Evolutionary conservation across 2,329 filamentous ascomycete genomes (phyloP), one percentile per base, ranked within the genome.

Genomic region (Colletotrichum shisoi): DNA sequence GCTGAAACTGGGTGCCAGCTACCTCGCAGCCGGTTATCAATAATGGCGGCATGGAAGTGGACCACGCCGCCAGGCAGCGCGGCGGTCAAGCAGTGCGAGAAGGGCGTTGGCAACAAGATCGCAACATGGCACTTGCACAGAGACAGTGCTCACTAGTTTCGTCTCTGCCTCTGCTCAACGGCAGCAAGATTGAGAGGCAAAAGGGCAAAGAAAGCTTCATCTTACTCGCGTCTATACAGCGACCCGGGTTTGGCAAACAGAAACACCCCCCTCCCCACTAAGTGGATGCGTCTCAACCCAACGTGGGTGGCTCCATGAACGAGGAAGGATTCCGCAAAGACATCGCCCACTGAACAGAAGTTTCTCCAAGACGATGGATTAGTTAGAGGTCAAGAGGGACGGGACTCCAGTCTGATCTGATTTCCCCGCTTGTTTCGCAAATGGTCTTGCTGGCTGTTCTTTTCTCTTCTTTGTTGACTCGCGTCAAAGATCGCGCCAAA

Each of bases 1-100:
- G 77, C 76, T 79, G 76, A 78, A 75, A 71, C 70, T 65, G 57
- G 69, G 59, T 71, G 67, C 42, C 44, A 66, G 63, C 48, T 54
- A 31, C n/a, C 31, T 34, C 31, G 31, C 17, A 57, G 34, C 31
- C 60, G 60, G 53, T 58, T 24, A 57, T 53, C 44, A 42, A 65
- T 45, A 53, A 67, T 37, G 54, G 48, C 62, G 48, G 62, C 42
- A 56, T 45, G 37, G 42, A 65, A 48, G 53, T 53, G 24, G 40
- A 57, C 48, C 40, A 53, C 53, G 27, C 19, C 59, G 34, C 27
- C 40, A 40, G 40, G 37, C 37, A 24, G 34, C 31, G 31, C 58
- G 40, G 21, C 52, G n/a, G 42, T 46, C 37, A 44, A 49, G 52
- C 37, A 21, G 44, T 39, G 34, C 44, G 31, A 51, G 37, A 57